phyloP scores from a whole-genome alignment of 345 rosid genomes.

The Firmiana major region DNA sequence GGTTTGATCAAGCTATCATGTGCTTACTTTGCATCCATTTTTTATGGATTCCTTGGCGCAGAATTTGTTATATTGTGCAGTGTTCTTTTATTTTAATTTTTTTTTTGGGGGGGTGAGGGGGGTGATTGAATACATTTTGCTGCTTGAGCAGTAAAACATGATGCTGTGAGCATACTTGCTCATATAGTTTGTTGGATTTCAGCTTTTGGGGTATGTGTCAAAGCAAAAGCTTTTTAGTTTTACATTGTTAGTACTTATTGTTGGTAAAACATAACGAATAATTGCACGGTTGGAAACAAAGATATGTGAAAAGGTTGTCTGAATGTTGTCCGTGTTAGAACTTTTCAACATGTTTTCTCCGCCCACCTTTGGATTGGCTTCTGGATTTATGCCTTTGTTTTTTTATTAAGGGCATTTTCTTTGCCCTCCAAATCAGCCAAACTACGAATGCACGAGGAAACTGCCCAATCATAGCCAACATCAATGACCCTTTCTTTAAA shows the following conservation, averaged over 20 bases:
- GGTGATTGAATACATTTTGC: constrained; percentile 23
- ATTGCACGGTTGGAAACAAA: not conserved
- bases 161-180: constrained; percentile 23
- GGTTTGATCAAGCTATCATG: constrained; percentile 14
- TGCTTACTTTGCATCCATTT: constrained; percentile 18
- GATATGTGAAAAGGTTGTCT: too few species aligned
- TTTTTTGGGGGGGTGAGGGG: not conserved
- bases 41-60: constrained; percentile 20
- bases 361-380: not conserved
- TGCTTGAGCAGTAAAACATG: constrained; percentile 22
- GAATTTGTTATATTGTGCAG: constrained; percentile 32
- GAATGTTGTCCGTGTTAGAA: too few species aligned
- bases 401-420: not conserved
- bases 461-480: not conserved
- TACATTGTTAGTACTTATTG: too few species aligned
- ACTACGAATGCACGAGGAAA: not conserved
- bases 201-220: constrained; percentile 17
- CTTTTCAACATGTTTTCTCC: not conserved
- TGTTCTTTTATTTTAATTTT: constrained; percentile 22
- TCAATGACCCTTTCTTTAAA: not conserved
- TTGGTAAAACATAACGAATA: not conserved
- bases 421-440: not conserved
- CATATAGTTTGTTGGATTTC: constrained; percentile 29
- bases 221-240: not conserved
- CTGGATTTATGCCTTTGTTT: not conserved